Base-by-base conservation (phyloP, 225 moss, liverwort and hornwort genomes). In the Ulota crispa region DNA sequence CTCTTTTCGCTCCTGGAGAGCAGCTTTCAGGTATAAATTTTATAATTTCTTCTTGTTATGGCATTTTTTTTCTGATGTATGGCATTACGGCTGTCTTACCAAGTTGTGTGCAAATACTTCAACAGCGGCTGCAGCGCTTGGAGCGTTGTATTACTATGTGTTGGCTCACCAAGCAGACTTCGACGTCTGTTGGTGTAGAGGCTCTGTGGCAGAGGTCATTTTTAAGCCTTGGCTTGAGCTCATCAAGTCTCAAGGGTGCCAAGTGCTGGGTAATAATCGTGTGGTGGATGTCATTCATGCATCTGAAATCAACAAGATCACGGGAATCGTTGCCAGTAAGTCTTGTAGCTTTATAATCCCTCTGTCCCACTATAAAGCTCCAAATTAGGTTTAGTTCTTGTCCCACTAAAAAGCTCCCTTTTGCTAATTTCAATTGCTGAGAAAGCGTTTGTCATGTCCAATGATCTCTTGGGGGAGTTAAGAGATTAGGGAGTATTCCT, bases 111-210 rank as follows among this genome's bases (percentile, higher is more conserved):
- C 59, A 73, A 80, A 52, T 74, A 24, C 75, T 78, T 78, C 11
- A 65, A 21, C 85, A 92, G 92, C 92, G 78, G 92, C 92, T 55
- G 92, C 92, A 69, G 92, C 92, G 53, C 86, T 92, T 47, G 92
- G 89, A 80, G 89, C 89, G 7, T 82, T 87, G 82, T 89, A 89
- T 52, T 89, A 89, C 69, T 89, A 89, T 56, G 92, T 92, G 23
- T 81, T 92, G 83, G 92, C 92, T 30, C 92, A 92, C 56, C 92
- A 92, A 83, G 88, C 92, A 67, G 92, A 92, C 70, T 92, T 92
- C 76, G 92, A 92, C 78, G 92, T 92, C 24, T 90, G 92, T 78
- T 92, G 92, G 92, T 92, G 92, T 57, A 92, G 85, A 37, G 88
- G 88, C 57, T 88, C 92, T 10, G 86, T 92, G 2, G 89, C 92